Conservation (phyloP, 331 rosid genomes). For the Prunus yedoensis region DNA sequence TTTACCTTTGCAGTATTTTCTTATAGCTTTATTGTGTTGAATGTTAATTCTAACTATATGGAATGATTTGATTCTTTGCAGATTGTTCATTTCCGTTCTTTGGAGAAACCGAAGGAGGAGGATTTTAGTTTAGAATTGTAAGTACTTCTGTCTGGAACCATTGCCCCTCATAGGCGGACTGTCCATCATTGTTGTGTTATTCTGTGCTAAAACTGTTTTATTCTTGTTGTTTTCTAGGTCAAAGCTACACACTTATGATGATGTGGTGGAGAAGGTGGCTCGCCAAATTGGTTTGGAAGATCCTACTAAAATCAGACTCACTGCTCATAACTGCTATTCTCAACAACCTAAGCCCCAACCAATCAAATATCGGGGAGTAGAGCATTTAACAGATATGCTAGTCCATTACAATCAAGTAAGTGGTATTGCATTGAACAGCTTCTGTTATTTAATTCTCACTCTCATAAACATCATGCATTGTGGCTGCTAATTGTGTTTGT, state of each 20-base stretch:
- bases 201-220: background rate
- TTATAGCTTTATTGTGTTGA: background rate
- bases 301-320: constrained; percentile 83
- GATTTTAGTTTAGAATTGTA: constrained; percentile 82
- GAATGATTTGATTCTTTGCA: constrained; percentile 33
- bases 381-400: constrained; percentile 87
- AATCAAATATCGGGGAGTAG: constrained; percentile 74
- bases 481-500: constrained; percentile 11
- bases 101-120: constrained; percentile 92
- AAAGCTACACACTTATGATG: constrained; percentile 73
- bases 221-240: constrained; percentile 44
- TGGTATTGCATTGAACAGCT: constrained; percentile 10
- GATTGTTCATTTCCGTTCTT: constrained; percentile 83
- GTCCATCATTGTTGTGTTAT: background rate
- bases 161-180: background rate
- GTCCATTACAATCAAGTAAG: constrained; percentile 84
- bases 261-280: constrained; percentile 82
- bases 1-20: background rate
- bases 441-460: constrained; percentile 6
- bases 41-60: constrained; percentile 8
- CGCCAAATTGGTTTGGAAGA: constrained; percentile 67
- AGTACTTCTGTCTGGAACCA: constrained; percentile 31
- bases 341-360: constrained; percentile 97
- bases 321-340: constrained; percentile 90
- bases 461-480: constrained; percentile 1